Percentiles rank a stretch among this genome's conserved stretches.
Conservation (phyloP, 2,329 filamentous ascomycete species). For the Orbilia brochopaga region DNA sequence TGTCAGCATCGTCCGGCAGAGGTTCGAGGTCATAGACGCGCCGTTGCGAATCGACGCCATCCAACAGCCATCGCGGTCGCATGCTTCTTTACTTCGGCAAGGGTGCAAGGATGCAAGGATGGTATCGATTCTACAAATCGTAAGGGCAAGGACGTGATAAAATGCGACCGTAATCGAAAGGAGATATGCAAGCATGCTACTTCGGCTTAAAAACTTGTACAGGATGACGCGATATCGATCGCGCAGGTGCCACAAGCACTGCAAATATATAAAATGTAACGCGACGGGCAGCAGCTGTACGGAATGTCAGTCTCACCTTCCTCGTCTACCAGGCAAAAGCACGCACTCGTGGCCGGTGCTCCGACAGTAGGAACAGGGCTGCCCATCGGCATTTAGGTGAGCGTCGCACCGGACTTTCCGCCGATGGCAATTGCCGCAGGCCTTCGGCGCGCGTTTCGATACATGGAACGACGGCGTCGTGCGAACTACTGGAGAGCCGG, state of each 20-base stretch:
- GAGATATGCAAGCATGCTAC: background rate
- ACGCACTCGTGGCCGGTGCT: conserved; percentile 49
- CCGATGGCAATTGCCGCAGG: conserved; percentile 48
- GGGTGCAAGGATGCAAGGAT: conserved; percentile 3
- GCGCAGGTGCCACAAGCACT: too few species aligned
- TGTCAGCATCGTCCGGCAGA: conserved; percentile 20
- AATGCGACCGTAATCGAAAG: conserved; percentile 7
- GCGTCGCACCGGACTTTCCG: conserved; percentile 48
- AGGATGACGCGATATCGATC: too few species aligned
- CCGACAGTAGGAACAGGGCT: conserved; percentile 47
- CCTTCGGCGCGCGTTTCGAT: conserved; percentile 49
- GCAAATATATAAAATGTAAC: background rate
- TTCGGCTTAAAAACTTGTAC: conserved; percentile 41
- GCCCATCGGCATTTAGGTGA: conserved; percentile 45
- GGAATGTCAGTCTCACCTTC: conserved; percentile 36
- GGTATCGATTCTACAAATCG: background rate
- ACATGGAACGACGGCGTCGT: conserved; percentile 44
- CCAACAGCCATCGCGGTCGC: too few species aligned
- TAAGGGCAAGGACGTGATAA: background rate
- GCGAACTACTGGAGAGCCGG: conserved; percentile 28
- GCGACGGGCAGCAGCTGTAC: background rate
- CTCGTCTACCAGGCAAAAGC: conserved; percentile 41
- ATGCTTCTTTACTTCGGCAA: too few species aligned
- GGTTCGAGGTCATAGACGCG: too few species aligned
- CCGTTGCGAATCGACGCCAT: too few species aligned